Conservation (phyloP, 257 asterid genomes). For the Sherardia arvensis region DNA sequence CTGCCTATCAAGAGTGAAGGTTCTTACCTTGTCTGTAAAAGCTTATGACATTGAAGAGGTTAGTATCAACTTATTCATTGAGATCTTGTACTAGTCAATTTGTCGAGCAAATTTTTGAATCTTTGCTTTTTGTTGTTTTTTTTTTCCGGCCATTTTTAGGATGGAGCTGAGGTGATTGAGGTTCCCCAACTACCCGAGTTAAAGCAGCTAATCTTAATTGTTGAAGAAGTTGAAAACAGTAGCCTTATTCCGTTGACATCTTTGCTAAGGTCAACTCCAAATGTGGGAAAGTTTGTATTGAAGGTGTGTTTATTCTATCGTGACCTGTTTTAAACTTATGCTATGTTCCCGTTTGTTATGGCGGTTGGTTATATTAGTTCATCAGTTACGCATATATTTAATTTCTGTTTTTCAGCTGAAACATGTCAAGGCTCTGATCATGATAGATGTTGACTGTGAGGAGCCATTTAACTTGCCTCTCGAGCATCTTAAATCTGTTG, state of each 20-base stretch:
- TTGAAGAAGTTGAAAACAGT: background rate
- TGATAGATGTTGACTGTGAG: background rate
- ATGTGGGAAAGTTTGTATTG: background rate
- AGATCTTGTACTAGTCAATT: background rate
- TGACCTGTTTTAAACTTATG: background rate
- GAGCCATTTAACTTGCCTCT: background rate
- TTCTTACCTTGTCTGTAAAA: background rate
- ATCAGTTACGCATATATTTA: too few species aligned
- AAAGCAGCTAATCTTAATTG: background rate
- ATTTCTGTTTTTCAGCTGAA: background rate
- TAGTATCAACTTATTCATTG: background rate
- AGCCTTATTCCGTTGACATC: background rate
- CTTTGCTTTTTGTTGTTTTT: background rate
- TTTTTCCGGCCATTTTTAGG: background rate
- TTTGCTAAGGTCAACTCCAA: background rate
- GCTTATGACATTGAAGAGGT: background rate
- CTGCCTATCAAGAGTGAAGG: background rate
- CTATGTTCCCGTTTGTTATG: background rate
- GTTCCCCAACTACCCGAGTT: background rate
- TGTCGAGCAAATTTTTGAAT: background rate
- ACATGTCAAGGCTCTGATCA: background rate
- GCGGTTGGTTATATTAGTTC: background rate
- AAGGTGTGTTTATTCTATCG: background rate
- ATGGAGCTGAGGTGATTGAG: background rate
- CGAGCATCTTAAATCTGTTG: background rate